Evolutionary conservation across 2,329 filamentous ascomycete species (phyloP).

Genomic region (Fusarium fracticaudum): DNA sequence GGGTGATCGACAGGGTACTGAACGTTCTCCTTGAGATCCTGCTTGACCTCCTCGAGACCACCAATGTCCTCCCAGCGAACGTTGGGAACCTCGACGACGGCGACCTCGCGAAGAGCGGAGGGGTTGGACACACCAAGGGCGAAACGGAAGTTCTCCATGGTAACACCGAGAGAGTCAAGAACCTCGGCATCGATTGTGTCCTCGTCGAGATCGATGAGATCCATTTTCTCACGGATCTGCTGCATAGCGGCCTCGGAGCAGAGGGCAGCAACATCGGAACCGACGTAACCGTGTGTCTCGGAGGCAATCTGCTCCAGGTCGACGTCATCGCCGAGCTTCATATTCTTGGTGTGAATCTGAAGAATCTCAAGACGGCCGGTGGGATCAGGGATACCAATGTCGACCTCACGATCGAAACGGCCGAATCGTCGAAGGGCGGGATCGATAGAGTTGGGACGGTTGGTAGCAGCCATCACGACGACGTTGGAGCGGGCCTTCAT

Average conservation of each 20-base stretch:
- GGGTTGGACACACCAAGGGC: constrained; percentile 98
- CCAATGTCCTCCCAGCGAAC: constrained; percentile 99
- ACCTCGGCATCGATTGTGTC: constrained; percentile 99
- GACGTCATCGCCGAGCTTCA: constrained; percentile 97
- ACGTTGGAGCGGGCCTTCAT: constrained; percentile 99
- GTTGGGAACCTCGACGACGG: constrained; percentile 98
- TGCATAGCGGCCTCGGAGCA: constrained; percentile 99
- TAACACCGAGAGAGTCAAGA: constrained; percentile 95
- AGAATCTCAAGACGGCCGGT: constrained; percentile 99
- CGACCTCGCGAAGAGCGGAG: constrained; percentile 97
- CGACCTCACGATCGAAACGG: constrained; percentile 98
- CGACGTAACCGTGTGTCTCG: constrained; percentile 98
- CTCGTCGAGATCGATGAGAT: constrained; percentile 97
- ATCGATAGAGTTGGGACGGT: constrained; percentile 98
- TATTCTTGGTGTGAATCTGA: constrained; percentile 99
- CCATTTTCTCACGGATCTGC: constrained; percentile 99
- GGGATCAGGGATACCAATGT: constrained; percentile 97
- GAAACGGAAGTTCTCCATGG: constrained; percentile 99
- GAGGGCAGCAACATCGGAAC: constrained; percentile 96
- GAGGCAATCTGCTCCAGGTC: constrained; percentile 96
- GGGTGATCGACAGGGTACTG: constrained; percentile 99
- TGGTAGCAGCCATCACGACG: constrained; percentile 98
- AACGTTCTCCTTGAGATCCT: constrained; percentile 97
- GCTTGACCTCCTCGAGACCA: constrained; percentile 98
- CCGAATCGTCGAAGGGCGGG: constrained; percentile 97